Evolutionary conservation across 106 monocot genomes (phyloP).

Genomic region (Chionographis japonica): DNA sequence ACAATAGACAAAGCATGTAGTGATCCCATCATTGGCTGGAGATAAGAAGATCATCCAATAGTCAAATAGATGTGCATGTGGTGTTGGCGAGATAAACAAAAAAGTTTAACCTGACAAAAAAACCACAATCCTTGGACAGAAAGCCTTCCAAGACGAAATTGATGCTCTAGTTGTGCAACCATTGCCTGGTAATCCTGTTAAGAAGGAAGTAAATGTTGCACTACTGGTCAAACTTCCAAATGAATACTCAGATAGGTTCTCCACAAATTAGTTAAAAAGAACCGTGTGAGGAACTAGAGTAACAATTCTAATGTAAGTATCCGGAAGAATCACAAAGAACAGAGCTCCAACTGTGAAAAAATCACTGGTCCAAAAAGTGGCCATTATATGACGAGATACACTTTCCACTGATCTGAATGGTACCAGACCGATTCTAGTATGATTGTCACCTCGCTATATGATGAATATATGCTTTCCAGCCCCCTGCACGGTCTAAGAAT

Average conservation of each 20-base stretch:
- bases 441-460: too few species aligned
- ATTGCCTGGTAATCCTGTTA: conserved; percentile 93
- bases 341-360: too few species aligned
- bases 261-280: background rate
- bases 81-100: background rate
- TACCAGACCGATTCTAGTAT: too few species aligned
- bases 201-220: background rate
- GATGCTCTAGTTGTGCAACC: conserved; percentile 97
- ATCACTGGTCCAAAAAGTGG: too few species aligned
- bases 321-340: too few species aligned
- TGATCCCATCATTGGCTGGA: conserved; percentile 88
- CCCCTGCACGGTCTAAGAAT: too few species aligned
- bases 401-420: too few species aligned
- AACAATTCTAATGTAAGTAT: too few species aligned
- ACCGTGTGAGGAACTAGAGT: too few species aligned
- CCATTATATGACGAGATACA: too few species aligned
- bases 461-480: too few species aligned
- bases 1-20: conserved; percentile 81
- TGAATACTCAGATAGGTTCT: background rate
- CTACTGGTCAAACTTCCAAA: background rate
- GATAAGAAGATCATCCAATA: background rate
- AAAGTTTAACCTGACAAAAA: conserved; percentile 74
- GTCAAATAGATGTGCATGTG: background rate
- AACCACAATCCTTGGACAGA: conserved; percentile 96
- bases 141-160: conserved; percentile 91